These are phyloP conservation scores for Potentilla sterilis DNA, from an alignment of 306 rosid genomes.

Conservation along the genomic window DNA sequence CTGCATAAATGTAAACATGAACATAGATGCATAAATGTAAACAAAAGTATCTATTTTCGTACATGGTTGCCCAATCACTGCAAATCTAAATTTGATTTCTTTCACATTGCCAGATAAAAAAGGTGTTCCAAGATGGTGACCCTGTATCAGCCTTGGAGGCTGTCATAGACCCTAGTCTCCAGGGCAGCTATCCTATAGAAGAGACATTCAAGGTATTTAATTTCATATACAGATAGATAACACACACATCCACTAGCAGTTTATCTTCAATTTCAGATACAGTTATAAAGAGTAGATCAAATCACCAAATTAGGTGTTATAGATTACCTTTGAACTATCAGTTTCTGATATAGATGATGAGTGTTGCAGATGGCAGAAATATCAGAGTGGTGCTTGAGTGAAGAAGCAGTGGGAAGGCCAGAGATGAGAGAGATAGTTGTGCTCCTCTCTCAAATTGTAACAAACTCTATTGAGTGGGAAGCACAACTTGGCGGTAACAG, in stretches of 20 bases:
- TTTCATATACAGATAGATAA: conserved; percentile 7
- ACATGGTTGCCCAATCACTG: neutral
- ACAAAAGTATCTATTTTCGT: neutral
- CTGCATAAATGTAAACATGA: neutral
- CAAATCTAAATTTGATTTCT: conserved; percentile 18
- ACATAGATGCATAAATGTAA: neutral
- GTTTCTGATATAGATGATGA: neutral
- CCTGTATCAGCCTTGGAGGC: conserved; percentile 54
- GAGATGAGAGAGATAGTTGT: conserved; percentile 62
- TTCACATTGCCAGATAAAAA: conserved; percentile 38
- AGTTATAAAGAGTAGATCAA: neutral
- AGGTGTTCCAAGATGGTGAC: conserved; percentile 52
- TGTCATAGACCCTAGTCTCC: conserved; percentile 57
- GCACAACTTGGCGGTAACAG: conserved; percentile 68
- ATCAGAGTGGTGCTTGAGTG: conserved; percentile 59
- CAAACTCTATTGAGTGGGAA: conserved; percentile 67
- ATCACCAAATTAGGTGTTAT: neutral
- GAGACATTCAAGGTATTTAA: conserved; percentile 48
- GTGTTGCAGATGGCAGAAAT: conserved; percentile 58
- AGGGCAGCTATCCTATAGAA: conserved; percentile 45
- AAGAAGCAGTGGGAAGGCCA: conserved; percentile 70
- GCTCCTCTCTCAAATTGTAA: conserved; percentile 44
- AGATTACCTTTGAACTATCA: neutral
- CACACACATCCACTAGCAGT: neutral
- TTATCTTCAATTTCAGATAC: neutral